phyloP scores from a whole-genome alignment of 768 basidiomycete genomes.

The Heimioporus sp. region DNA sequence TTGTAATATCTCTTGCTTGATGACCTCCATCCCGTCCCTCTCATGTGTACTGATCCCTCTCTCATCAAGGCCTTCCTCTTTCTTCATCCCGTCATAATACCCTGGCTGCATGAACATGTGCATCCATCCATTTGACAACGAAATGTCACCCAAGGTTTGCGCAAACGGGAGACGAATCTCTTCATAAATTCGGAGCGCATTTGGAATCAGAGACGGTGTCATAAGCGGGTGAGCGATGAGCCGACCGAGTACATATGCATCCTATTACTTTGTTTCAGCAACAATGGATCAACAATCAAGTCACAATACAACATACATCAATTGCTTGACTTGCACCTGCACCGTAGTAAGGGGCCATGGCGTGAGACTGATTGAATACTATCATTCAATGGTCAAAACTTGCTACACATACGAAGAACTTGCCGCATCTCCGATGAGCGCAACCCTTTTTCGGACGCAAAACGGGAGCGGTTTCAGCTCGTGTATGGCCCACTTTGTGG shows the following conservation, averaged over 20 bases:
- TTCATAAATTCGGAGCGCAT: constrained; percentile 12
- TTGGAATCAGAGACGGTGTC: not conserved
- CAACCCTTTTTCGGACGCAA: constrained; percentile 39
- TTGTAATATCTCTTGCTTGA: constrained; percentile 9
- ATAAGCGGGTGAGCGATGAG: constrained; percentile 22
- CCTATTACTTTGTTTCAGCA: constrained; percentile 1
- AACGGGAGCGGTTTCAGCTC: constrained; percentile 39
- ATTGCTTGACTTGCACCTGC: constrained; percentile 29
- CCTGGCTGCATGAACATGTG: constrained; percentile 15
- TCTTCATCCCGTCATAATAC: constrained; percentile 21
- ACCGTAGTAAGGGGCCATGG: constrained; percentile 25
- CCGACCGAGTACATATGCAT: constrained; percentile 22
- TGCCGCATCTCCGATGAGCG: constrained; percentile 53
- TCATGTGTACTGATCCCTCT: constrained; percentile 7
- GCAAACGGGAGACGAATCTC: constrained; percentile 10
- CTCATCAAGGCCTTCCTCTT: constrained; percentile 7
- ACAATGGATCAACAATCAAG: not conserved
- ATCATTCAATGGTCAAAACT: not conserved
- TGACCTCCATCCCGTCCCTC: constrained; percentile 14
- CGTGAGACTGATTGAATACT: constrained; percentile 15
- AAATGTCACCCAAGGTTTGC: constrained; percentile 9
- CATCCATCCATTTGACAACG: constrained; percentile 19
- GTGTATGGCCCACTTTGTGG: constrained; percentile 46
- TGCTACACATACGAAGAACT: constrained; percentile 3
- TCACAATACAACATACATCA: constrained; percentile 9